Conservation (phyloP, 305 asterid genomes). For the Solanum chacoense region DNA sequence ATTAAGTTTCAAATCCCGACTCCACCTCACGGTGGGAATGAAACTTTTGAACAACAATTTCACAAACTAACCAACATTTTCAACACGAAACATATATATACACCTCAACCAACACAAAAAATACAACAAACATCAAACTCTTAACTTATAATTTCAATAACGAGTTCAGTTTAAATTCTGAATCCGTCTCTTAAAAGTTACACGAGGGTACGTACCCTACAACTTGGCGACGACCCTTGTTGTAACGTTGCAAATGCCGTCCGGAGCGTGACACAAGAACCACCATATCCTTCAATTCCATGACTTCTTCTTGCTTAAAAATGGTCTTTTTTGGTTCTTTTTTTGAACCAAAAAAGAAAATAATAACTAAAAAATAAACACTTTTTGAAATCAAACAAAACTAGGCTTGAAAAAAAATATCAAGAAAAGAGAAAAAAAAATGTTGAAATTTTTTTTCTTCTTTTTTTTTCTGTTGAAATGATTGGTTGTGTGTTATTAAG, state of each 20-base stretch:
- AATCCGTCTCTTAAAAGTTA: background rate
- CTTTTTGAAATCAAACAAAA: background rate
- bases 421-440: background rate
- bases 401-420: background rate
- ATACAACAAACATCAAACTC: background rate
- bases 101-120: background rate
- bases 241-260: constrained; percentile 33
- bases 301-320: background rate
- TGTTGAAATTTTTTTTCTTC: background rate
- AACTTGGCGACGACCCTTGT: constrained; percentile 34
- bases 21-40: background rate
- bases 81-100: background rate
- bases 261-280: constrained; percentile 30
- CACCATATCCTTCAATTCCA: constrained; percentile 30
- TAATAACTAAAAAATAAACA: background rate
- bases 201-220: constrained; percentile 17
- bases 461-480: background rate
- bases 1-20: background rate
- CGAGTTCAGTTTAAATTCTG: background rate
- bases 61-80: background rate
- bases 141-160: background rate
- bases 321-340: background rate
- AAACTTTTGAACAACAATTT: background rate
- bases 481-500: background rate
- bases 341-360: background rate